Evolutionary conservation across 176 grass and related monocot species (phyloP).

Genomic region (Rhipidocladum racemiflorum): DNA sequence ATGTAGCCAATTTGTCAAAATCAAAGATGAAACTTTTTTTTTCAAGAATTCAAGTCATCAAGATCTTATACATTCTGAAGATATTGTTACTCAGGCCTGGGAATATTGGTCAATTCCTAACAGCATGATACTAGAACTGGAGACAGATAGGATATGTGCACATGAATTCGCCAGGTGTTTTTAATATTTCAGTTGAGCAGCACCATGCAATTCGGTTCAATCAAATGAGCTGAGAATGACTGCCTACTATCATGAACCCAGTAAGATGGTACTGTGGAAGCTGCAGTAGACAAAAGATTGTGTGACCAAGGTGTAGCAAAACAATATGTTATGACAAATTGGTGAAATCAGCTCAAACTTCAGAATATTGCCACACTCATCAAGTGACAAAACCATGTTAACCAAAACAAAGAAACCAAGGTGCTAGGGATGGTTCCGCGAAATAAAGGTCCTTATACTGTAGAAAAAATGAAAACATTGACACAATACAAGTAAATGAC

Average conservation of each 20-base stretch:
- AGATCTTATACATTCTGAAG: background rate
- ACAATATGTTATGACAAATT: background rate
- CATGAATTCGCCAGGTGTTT: background rate
- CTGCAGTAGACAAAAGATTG: background rate
- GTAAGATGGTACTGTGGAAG: background rate
- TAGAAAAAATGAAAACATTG: background rate
- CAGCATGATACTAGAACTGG: background rate
- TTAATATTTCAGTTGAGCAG: background rate
- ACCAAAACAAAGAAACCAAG: background rate
- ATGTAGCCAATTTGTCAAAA: background rate
- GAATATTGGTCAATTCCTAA: background rate
- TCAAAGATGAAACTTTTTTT: background rate
- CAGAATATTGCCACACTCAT: background rate
- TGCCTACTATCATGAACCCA: background rate
- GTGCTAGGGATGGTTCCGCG: background rate
- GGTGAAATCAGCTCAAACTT: background rate
- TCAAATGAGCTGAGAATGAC: background rate
- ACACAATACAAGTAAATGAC: background rate
- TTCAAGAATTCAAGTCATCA: background rate
- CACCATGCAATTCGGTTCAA: background rate
- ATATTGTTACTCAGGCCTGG: background rate
- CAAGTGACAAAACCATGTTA: background rate
- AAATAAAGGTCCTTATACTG: background rate
- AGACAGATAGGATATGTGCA: conserved; percentile 1
- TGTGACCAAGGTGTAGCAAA: background rate